Conservation (phyloP, 805 yeast species). For the Monosporozyma yasuniensis region DNA sequence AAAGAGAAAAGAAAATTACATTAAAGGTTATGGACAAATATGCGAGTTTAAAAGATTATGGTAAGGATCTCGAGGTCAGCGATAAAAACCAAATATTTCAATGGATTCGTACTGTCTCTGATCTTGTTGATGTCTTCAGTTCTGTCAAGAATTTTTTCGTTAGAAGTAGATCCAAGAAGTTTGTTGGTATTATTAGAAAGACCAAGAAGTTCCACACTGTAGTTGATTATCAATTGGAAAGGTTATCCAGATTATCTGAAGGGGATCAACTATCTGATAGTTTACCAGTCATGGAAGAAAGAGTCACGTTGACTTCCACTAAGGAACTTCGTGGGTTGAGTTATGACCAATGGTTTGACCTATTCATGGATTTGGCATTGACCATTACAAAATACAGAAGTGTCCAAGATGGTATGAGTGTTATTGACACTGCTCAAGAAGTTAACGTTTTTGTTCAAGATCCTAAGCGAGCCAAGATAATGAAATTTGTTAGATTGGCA, state of each 20-base stretch:
- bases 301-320: conserved; percentile 39
- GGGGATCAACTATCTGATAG: conserved; percentile 36
- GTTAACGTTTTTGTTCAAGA: conserved; percentile 73
- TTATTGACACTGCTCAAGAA: conserved; percentile 64
- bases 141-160: conserved; percentile 73
- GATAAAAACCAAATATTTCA: conserved; percentile 35
- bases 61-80: conserved; percentile 26
- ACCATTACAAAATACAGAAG: conserved; percentile 52
- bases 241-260: conserved; percentile 57
- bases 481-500: conserved; percentile 60
- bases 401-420: conserved; percentile 54
- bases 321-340: conserved; percentile 63
- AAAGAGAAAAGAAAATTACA: conserved; percentile 49
- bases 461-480: conserved; percentile 46
- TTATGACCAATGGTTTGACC: conserved; percentile 76
- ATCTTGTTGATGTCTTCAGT: conserved; percentile 73
- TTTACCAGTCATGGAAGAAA: conserved; percentile 32
- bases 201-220: conserved; percentile 53
- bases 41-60: conserved; percentile 45
- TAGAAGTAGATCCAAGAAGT: conserved; percentile 58
- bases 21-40: conserved; percentile 49
- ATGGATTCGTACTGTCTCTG: conserved; percentile 81
- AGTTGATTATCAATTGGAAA: conserved; percentile 62
- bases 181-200: conserved; percentile 57
- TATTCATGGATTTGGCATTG: conserved; percentile 73